Base-by-base conservation (phyloP, 805 yeast species). In the Zygosaccharomyces pseudorouxii region DNA sequence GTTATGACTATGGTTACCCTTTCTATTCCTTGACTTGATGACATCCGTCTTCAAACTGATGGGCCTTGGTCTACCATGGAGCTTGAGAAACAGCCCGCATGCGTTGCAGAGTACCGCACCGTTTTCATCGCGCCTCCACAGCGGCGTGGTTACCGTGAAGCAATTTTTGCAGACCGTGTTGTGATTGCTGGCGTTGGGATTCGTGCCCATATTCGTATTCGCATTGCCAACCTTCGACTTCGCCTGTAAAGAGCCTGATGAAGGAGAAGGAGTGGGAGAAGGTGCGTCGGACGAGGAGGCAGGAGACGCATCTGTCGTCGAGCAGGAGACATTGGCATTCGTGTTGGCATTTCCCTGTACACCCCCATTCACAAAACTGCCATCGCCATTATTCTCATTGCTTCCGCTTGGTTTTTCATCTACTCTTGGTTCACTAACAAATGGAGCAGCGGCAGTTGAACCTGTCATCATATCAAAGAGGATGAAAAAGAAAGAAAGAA, bases 71-170 rank as follows among this genome's bases (percentile, higher is more conserved):
- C 95, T 79, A 20, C 97, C 96, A 63, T 90, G 98, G 37, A 90
- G 76, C 69, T 90, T 90, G 51, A 89, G 70, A 60, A 89, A 89
- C 43, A 89, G 72, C 0, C 97, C 97, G 71, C 97, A 89, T 8
- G 98, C 98, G 70, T 90, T 90, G 67, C 98, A 90, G 42, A 90
- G 75, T 29, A 90, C 95, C 58, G 83, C 84, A 12, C 95, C 95
- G 9, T 86, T 80, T 60, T 89, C 97, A 68, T 90, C 97, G 54
- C 97, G 76, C 68, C 97, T 78, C 97, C 97, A 90, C 25, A 90
- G 72, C 1, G 98, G 97, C 2, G 98, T 90, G 1, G 93, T 90
- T 50, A 89, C 86, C 1, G 98, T 90, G 60, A 84, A 79, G 71
- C 98, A 90, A 67, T 90, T 90, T 57, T 85, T 87, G 66, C 98